Conservation (phyloP, 2,329 filamentous ascomycete genomes). For the Periconia digitata region DNA sequence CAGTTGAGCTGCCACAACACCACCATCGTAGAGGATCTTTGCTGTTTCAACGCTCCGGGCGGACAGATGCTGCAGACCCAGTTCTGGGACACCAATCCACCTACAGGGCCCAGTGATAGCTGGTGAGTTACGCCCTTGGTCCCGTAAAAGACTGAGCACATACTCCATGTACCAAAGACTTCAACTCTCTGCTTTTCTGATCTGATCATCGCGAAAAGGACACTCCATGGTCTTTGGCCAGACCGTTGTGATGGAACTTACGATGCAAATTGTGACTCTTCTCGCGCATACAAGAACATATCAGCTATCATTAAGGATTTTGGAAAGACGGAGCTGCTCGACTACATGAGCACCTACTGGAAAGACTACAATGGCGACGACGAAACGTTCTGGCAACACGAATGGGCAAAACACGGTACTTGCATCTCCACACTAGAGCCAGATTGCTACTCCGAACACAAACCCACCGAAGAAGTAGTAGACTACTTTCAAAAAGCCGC, state of each 20-base stretch:
- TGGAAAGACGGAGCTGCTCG: slow-evolving; percentile 58
- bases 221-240: slow-evolving; percentile 68
- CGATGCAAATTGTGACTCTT: slow-evolving; percentile 65
- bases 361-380: slow-evolving; percentile 67
- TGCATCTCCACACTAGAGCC: slow-evolving; percentile 71
- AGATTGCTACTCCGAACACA: slow-evolving; percentile 62
- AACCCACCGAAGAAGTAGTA: slow-evolving; percentile 63
- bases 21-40: slow-evolving; percentile 62
- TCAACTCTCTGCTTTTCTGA: no score
- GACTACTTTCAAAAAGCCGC: slow-evolving; percentile 71
- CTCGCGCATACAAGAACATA: slow-evolving; percentile 66
- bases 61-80: slow-evolving; percentile 74
- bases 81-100: slow-evolving; percentile 72
- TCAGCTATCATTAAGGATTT: slow-evolving; percentile 60
- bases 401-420: slow-evolving; percentile 73
- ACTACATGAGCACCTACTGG: slow-evolving; percentile 72
- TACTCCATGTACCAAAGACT: no score
- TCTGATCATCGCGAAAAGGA: slow-evolving; percentile 36
- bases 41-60: slow-evolving; percentile 74
- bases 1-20: slow-evolving; percentile 66
- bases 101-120: slow-evolving; percentile 65
- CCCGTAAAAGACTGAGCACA: no score
- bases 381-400: slow-evolving; percentile 68
- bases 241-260: slow-evolving; percentile 69
- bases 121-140: no score